These are phyloP conservation scores for Wickerhamiella qilinensis DNA, from an alignment of 805 yeast genomes.

Conservation along the genomic window DNA sequence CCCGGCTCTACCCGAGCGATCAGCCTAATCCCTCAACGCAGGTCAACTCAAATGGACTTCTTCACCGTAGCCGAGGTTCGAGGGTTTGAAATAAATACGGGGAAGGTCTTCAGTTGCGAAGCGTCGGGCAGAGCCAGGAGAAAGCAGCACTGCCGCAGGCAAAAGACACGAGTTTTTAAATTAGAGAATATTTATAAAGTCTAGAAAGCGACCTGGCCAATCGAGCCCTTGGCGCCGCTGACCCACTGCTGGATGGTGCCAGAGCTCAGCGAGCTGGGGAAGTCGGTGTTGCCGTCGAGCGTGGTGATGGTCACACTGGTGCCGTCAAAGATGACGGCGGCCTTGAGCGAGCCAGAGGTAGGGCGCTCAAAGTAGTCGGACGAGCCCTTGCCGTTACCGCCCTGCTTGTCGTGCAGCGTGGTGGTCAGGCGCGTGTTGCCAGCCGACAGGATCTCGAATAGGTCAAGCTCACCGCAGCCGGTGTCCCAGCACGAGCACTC, in stretches of 20 bases:
- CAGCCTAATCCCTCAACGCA: too few species aligned
- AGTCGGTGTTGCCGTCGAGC: slow-evolving; percentile 37
- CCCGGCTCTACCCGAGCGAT: too few species aligned
- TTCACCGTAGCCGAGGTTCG: too few species aligned
- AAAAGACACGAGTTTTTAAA: too few species aligned
- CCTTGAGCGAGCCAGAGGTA: slow-evolving; percentile 56
- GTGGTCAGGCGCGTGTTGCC: slow-evolving; percentile 58
- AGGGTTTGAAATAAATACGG: too few species aligned
- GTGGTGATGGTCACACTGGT: slow-evolving; percentile 34
- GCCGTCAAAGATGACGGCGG: slow-evolving; percentile 67
- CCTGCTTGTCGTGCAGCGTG: slow-evolving; percentile 77
- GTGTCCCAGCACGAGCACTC: slow-evolving; percentile 90
- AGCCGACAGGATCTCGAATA: slow-evolving; percentile 69
- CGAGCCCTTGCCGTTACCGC: slow-evolving; percentile 70
- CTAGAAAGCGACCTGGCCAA: slow-evolving; percentile 20
- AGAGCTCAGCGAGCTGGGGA: slow-evolving; percentile 36
- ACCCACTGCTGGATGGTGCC: slow-evolving; percentile 31
- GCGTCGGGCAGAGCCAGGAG: too few species aligned
- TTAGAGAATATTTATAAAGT: not conserved
- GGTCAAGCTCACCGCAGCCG: slow-evolving; percentile 96
- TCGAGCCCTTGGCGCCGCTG: slow-evolving; percentile 29
- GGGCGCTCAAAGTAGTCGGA: slow-evolving; percentile 84
- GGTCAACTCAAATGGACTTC: too few species aligned
- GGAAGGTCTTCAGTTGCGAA: too few species aligned
- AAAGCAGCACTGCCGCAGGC: too few species aligned